Evolutionary conservation across 495 filamentous ascomycete species (phyloP).

Genomic region (Lentithecium fluviatile): DNA sequence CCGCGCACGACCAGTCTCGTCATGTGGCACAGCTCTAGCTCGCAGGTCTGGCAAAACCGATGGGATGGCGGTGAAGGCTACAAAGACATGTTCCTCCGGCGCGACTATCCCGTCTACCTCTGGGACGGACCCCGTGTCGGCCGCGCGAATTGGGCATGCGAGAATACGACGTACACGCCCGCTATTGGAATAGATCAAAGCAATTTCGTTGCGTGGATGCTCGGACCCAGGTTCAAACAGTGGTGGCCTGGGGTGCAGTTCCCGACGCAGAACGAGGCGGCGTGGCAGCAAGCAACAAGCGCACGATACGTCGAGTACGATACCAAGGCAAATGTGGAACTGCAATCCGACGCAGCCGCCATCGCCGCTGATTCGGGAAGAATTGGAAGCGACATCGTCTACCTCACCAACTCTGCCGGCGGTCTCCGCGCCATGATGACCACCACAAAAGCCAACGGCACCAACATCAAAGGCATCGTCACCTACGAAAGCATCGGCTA

Average conservation of each 20-base stretch:
- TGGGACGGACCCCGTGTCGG: slow-evolving; percentile 52
- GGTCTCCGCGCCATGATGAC: slow-evolving; percentile 49
- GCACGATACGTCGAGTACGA: slow-evolving; percentile 50
- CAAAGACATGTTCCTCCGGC: slow-evolving; percentile 53
- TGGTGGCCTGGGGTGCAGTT: slow-evolving; percentile 52
- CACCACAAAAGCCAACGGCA: slow-evolving; percentile 44
- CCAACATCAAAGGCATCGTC: slow-evolving; percentile 52
- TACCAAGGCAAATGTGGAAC: slow-evolving; percentile 43
- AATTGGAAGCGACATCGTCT: slow-evolving; percentile 47
- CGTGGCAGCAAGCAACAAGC: slow-evolving; percentile 48
- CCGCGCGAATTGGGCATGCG: slow-evolving; percentile 50
- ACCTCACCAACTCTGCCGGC: slow-evolving; percentile 48
- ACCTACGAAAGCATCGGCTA: slow-evolving; percentile 50
- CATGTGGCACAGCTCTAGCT: slow-evolving; percentile 53
- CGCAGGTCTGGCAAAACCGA: slow-evolving; percentile 51
- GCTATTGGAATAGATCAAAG: slow-evolving; percentile 44
- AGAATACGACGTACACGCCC: slow-evolving; percentile 42
- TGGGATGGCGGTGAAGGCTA: slow-evolving; percentile 52
- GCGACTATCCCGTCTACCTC: slow-evolving; percentile 50
- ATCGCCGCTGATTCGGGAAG: slow-evolving; percentile 50
- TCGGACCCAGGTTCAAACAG: slow-evolving; percentile 43
- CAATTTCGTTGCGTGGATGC: slow-evolving; percentile 51
- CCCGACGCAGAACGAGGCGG: slow-evolving; percentile 40
- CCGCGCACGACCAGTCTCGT: slow-evolving; percentile 48
- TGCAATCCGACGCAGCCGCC: slow-evolving; percentile 46